These are phyloP conservation scores for Tetradesmus lagerheimii DNA, from an alignment of 139 green algal species.

Conservation along the genomic window DNA sequence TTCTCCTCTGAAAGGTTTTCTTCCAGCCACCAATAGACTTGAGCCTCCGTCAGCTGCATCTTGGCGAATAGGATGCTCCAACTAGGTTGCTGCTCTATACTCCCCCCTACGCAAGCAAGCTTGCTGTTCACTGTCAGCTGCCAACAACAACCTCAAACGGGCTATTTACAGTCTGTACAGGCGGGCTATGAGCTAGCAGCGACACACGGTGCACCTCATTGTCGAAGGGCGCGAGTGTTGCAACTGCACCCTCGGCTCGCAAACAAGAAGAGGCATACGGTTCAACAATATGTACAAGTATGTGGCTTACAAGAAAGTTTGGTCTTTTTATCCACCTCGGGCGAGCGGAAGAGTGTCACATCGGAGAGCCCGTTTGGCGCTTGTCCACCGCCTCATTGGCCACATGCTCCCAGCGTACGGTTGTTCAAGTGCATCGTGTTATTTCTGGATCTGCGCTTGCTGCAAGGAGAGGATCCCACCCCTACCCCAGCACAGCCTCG, in stretches of 20 bases:
- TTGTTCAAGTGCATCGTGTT: too few species aligned
- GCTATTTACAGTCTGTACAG: not conserved
- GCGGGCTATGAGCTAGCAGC: not conserved
- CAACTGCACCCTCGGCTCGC: not conserved
- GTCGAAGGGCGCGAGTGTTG: not conserved
- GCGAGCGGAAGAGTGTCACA: not conserved
- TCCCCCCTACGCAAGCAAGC: not conserved
- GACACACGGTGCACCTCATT: not conserved
- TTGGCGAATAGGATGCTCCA: not conserved
- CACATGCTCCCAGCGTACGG: too few species aligned
- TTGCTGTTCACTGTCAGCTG: not conserved
- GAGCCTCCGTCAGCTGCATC: constrained; percentile 21
- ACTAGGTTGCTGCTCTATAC: not conserved
- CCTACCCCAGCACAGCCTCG: too few species aligned
- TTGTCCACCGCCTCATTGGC: too few species aligned
- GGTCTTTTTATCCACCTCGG: not conserved
- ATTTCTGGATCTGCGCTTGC: too few species aligned
- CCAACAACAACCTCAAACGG: not conserved
- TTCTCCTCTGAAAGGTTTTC: not conserved
- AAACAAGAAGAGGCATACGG: not conserved
- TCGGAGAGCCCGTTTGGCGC: not conserved
- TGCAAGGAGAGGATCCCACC: too few species aligned
- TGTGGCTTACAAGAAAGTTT: not conserved
- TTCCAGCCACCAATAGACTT: constrained; percentile 38
- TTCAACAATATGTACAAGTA: not conserved